Evolutionary conservation across 2,329 filamentous ascomycete species (phyloP).

Genomic region (Ceratocystis colombiana): DNA sequence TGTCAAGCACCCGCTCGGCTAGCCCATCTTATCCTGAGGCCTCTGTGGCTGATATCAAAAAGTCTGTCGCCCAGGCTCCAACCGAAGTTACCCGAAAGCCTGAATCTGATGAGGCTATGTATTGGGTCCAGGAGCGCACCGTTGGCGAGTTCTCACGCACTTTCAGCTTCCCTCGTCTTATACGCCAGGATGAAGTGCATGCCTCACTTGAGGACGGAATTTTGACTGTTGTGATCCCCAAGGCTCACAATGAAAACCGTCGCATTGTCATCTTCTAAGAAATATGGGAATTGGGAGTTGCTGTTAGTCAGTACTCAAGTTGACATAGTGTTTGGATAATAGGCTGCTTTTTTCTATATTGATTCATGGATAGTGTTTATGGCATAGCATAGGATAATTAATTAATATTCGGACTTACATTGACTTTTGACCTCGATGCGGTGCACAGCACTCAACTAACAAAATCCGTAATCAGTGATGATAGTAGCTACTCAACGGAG

Average conservation of each 20-base stretch:
- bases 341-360: not conserved
- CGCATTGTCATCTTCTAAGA: slow-evolving; percentile 47
- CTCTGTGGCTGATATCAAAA: slow-evolving; percentile 27
- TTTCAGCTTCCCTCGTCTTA: slow-evolving; percentile 56
- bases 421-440: not conserved
- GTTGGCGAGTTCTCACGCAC: slow-evolving; percentile 57
- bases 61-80: slow-evolving; percentile 31
- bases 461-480: too few relatives aligned
- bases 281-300: not conserved
- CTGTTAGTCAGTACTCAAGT: not conserved
- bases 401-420: not conserved
- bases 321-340: not conserved
- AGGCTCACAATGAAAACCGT: slow-evolving; percentile 47
- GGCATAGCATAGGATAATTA: not conserved
- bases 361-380: not conserved
- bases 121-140: slow-evolving; percentile 60
- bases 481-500: too few relatives aligned
- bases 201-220: slow-evolving; percentile 57
- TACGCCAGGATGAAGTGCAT: slow-evolving; percentile 52
- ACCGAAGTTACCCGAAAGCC: slow-evolving; percentile 36
- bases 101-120: slow-evolving; percentile 43
- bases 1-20: slow-evolving; percentile 27
- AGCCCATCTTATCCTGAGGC: slow-evolving; percentile 28
- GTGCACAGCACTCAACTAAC: too few relatives aligned
- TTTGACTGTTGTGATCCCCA: slow-evolving; percentile 54